Conservation (phyloP, 129 eudicot species). For the Flaveria bidentis region DNA sequence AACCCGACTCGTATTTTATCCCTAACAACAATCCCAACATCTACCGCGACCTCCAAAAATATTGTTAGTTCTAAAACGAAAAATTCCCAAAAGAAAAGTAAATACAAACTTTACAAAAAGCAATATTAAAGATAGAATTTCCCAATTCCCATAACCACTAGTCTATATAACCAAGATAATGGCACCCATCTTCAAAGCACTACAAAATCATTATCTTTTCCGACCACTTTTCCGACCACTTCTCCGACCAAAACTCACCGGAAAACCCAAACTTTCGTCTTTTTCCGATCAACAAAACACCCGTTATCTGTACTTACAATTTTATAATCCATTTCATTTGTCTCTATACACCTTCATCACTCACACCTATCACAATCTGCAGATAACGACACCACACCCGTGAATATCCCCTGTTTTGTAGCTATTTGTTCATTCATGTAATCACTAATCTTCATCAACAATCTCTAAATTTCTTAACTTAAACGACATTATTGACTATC, state of each 20-base stretch:
- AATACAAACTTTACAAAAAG: no score
- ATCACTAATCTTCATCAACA: neutral
- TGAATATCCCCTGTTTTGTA: slow-evolving; percentile 28
- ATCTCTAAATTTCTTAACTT: slow-evolving; percentile 15
- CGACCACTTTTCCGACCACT: neutral
- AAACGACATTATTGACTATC: slow-evolving; percentile 13
- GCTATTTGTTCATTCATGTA: neutral
- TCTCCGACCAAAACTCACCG: neutral
- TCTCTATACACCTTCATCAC: neutral
- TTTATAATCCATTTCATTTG: neutral
- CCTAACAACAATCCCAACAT: no score
- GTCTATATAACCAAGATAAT: no score
- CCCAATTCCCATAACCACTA: no score
- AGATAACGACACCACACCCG: slow-evolving; percentile 40
- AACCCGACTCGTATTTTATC: no score
- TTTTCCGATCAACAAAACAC: slow-evolving; percentile 18
- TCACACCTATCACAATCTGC: neutral
- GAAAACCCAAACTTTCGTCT: neutral
- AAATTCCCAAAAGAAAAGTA: no score
- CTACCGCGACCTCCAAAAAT: no score
- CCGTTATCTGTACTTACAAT: neutral
- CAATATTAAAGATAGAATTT: no score
- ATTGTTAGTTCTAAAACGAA: no score
- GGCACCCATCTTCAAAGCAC: no score
- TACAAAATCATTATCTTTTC: no score